Evolutionary conservation across 2,329 filamentous ascomycete genomes (phyloP), one percentile per base, ranked within the genome.

Genomic region (Talaromyces sp.): DNA sequence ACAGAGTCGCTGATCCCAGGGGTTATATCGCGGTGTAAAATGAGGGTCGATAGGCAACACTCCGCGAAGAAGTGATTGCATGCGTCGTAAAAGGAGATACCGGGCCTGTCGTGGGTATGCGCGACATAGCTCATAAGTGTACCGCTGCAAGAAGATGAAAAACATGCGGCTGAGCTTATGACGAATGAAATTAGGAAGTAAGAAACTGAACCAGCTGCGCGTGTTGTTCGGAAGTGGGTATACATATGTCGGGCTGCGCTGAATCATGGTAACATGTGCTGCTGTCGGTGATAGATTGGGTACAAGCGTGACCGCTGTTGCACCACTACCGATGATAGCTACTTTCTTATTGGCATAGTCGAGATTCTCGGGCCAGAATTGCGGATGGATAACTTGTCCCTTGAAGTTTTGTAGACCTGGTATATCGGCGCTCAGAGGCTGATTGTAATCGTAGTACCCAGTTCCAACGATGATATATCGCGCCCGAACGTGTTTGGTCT

Each of bases 1-100:
- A 71, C 92, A 95, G 8, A 95, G 79, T 0, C 92, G 86, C 74
- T 96, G 91, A 63, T 92, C 84, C 83, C 90, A 89, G 0, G 88
- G 88, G 45, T 85, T 82, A 70, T 91, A 90, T 2, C 73, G 74
- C 0, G 89, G 89, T 7, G 83, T 85, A 75, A 91, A 91, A 73
- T 91, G 86, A 0, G 85, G 82, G 63, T 89, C 83, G 47, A 84
- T 75, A 2, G 86, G 82, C 41, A 87, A 75, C 19, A 79, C 75
- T 8, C 75, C 72, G 0, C 89, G 88, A 0, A 92, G 80, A 47
- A 81, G 77, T n/a, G 73, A 70, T 54, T 78, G 75, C 35, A 85
- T 83, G 37, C 73, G 74, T 2, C 71, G 70, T 19, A 77, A 80
- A 35, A 91, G 70, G n/a, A 85, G 43, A 39, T 72, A 75, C 22